These are phyloP conservation scores for Hippophae rhamnoides DNA, from an alignment of 306 rosid genomes.

Conservation along the genomic window DNA sequence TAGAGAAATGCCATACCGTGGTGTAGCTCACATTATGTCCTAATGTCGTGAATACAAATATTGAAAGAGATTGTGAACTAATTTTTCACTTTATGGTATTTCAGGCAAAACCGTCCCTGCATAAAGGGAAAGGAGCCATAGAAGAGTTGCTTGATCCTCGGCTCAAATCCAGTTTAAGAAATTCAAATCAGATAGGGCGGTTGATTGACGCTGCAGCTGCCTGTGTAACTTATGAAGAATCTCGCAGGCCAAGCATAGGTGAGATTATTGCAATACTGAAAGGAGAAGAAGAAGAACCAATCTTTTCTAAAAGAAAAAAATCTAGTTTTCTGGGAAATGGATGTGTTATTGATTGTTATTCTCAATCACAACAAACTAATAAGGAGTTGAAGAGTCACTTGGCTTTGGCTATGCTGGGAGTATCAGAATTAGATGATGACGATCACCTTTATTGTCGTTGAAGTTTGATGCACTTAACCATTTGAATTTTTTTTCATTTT, in stretches of 20 bases:
- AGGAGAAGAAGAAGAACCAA: conserved; percentile 63
- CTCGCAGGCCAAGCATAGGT: conserved; percentile 64
- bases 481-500: not conserved
- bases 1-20: too few species aligned
- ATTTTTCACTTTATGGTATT: conserved; percentile 4
- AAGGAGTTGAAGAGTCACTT: conserved; percentile 79
- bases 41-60: not conserved
- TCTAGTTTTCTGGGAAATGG: conserved; percentile 70
- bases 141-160: conserved; percentile 80
- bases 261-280: conserved; percentile 71
- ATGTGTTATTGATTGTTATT: conserved; percentile 58
- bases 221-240: conserved; percentile 74
- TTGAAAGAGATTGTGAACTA: conserved; percentile 1
- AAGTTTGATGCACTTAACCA: conserved; percentile 7
- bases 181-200: conserved; percentile 60
- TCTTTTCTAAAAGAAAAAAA: conserved; percentile 50
- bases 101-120: conserved; percentile 85
- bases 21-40: not conserved
- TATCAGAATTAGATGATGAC: conserved; percentile 83
- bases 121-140: conserved; percentile 78
- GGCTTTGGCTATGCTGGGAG: conserved; percentile 92
- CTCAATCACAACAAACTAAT: conserved; percentile 54
- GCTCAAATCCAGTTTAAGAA: conserved; percentile 41
- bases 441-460: conserved; percentile 50
- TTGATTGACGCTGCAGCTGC: conserved; percentile 86